Base-by-base conservation (phyloP, 768 basidiomycete species). In the Cantharellus cinnabarinus region DNA sequence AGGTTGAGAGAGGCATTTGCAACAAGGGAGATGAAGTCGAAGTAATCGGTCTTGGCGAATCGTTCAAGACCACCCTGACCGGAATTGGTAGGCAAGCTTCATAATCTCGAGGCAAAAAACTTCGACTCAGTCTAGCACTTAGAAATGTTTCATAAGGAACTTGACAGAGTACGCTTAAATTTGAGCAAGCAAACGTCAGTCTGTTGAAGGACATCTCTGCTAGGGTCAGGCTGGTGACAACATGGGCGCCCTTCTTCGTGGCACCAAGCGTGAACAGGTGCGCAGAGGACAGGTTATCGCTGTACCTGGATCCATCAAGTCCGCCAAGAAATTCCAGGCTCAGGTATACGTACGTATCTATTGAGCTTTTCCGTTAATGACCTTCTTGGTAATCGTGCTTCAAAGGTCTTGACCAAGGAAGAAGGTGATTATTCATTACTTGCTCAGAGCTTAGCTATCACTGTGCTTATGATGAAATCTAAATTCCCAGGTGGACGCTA, bases 81-180 rank as follows among this genome's bases (percentile, higher is more conserved):
- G 95, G 95, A 66, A 88, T 93, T 68, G 89, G 84, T 84, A 64
- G 58, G 79, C 72, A 1, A 4, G 59, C 35, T 3, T 34, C 52
- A 42, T 57, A 44, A 37, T 37, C 38, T 4, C 4, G 15, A 38
- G 58, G 61, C 66, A 37, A 65, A 20, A 40, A 7, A 44, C 14
- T 44, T 40, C 20, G 15, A 20, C 56, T 59, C 64, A 42, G 63
- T 52, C 29, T 41, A 51, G 35, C 3, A 60, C 63, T 15, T 64
- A 91, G 94, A 97, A 73, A 97, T 95, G 89, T 98, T 98, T 82
- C 94, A 95, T 78, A 97, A 95, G 76, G 95, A 99, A 73, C 80
- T 99, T 59, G 95, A 99, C 42, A 82, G 91, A 59, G 86, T 83
- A 71, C 48, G 77, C 48, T 4, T n/a, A 34, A 5, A 60, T 40